Base-by-base conservation (phyloP, 2,329 filamentous ascomycete genomes). In the Cadophora gregata region DNA sequence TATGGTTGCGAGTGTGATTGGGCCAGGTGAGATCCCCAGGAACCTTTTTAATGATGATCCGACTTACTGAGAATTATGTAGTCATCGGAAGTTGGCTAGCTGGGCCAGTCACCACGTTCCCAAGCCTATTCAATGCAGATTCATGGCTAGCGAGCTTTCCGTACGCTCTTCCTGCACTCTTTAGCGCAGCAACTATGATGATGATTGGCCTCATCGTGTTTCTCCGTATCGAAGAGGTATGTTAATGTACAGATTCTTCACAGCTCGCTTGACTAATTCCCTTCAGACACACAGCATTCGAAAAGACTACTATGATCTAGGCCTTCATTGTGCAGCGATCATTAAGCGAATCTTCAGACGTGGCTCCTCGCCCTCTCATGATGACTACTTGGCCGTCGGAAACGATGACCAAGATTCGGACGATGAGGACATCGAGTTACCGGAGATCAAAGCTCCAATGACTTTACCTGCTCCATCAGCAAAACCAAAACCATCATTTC, bases 71-170 rank as follows among this genome's bases (percentile, higher is more conserved):
- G 9, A 27, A 25, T 38, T 10, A 14, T 19, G 19, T 19, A 51
- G 61, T 63, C 6, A 63, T 63, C 7, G 61, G 61, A 24, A 56
- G 48, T 27, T 56, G 48, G 48, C 31, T 63, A 25, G 61, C 61
- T 16, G 61, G 56, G 27, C 61, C 61, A 33, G 50, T 56, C 7
- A 45, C 36, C 19, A 63, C 61, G 2, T 55, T 63, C 19, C 61
- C 61, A 9, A 24, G 19, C 25, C 14, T 63, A 6, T 63, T 63
- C 36, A 29, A 6, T 16, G 25, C 50, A 1, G 33, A 56, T 29
- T 55, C 48, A 19, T 63, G 61, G 61, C 48, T 63, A 24, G 48
- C 48, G n/a, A 47, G 25, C 38, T 63, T 55, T 21, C 61, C 61
- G 31, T 63, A 56, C 47, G 61, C 61, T 31, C 25, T 63, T 1